phyloP scores from a whole-genome alignment of 176 grass and related monocot genomes.

The Carex cristatella region DNA sequence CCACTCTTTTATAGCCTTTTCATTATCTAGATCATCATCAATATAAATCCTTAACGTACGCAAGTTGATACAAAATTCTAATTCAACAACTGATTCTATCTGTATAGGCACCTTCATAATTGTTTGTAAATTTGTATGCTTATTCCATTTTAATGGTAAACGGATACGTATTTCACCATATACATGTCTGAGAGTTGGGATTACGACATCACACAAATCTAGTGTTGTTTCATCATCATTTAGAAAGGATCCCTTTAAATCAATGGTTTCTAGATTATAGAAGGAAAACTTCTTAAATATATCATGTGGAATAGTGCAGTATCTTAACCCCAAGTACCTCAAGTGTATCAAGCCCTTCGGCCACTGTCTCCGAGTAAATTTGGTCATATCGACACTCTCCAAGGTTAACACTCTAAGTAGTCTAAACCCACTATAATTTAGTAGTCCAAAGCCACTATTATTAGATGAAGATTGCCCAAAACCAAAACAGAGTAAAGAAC shows the following conservation, averaged over 20 bases:
- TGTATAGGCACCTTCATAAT: not conserved
- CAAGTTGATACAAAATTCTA: not conserved
- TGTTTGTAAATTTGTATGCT: not conserved
- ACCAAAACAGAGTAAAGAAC: not conserved
- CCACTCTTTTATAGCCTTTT: not conserved
- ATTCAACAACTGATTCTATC: too few species aligned
- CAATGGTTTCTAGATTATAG: not conserved
- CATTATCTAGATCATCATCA: not conserved
- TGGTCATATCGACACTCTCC: not conserved
- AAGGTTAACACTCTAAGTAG: not conserved
- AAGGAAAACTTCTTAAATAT: not conserved
- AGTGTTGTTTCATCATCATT: too few species aligned
- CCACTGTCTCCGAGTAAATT: not conserved
- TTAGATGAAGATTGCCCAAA: fast-evolving
- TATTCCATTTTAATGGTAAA: not conserved
- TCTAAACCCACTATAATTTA: not conserved
- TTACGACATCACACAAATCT: not conserved
- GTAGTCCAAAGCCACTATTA: too few species aligned
- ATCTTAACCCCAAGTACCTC: too few species aligned
- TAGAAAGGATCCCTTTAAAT: not conserved
- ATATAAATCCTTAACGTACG: not conserved
- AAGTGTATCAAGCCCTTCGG: too few species aligned
- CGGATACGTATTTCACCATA: too few species aligned
- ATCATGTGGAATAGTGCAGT: too few species aligned
- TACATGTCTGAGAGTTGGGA: not conserved